phyloP scores from a whole-genome alignment of 352 stramenopile genomes.

The Phytophthora ramorum region DNA sequence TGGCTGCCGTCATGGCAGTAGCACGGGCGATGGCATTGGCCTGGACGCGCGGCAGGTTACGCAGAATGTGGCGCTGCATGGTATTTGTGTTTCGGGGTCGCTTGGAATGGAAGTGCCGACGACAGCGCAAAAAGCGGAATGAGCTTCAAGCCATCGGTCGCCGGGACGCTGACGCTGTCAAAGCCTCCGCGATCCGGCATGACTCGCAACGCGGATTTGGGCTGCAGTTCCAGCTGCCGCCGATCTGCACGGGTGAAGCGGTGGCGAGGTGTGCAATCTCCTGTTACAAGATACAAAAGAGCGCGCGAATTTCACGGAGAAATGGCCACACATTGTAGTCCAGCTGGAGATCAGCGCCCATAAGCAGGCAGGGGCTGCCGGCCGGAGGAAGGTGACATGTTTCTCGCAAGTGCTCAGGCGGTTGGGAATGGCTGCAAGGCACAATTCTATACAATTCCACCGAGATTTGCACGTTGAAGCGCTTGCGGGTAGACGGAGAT shows the following conservation, averaged over 20 bases:
- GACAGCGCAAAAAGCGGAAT: conserved; percentile 21
- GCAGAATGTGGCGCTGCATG: conserved; percentile 50
- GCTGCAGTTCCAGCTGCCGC: conserved; percentile 8
- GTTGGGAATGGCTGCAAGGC: conserved; percentile 6
- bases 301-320: too few relatives aligned
- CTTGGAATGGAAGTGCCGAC: conserved; percentile 14
- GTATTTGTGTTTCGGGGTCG: conserved; percentile 14
- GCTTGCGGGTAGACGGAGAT: not conserved
- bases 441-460: conserved; percentile 5
- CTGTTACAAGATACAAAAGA: conserved; percentile 13
- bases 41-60: conserved; percentile 33
- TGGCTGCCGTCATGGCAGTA: conserved; percentile 8
- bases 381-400: conserved; percentile 6
- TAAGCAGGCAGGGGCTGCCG: conserved; percentile 6
- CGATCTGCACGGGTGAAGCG: conserved; percentile 14
- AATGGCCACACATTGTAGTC: conserved; percentile 13
- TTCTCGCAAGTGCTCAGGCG: conserved; percentile 12
- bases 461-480: conserved; percentile 31
- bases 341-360: conserved; percentile 5
- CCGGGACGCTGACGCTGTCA: not conserved
- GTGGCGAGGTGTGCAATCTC: conserved; percentile 15
- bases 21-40: conserved; percentile 11
- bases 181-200: conserved; percentile 5
- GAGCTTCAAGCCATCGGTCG: conserved; percentile 1
- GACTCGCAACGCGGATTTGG: conserved; percentile 14